A percentile compares a stretch with the other conserved stretches of the same genome.
These are phyloP conservation scores for Yarrowia hollandica DNA, from an alignment of 805 yeast species.

Conservation along the genomic window DNA sequence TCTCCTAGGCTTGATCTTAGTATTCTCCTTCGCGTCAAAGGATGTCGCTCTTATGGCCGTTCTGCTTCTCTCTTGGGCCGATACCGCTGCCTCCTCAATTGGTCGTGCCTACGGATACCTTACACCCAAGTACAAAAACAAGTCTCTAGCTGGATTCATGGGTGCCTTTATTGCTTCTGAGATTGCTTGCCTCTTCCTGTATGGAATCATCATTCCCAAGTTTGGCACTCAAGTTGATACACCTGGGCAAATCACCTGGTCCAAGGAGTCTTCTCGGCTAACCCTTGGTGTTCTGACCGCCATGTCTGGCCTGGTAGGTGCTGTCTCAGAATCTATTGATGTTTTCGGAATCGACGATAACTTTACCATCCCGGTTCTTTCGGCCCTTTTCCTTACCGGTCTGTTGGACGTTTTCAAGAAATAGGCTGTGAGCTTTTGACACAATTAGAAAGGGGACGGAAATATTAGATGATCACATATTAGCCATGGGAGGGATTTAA, in stretches of 20 bases:
- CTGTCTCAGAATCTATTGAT: conserved; percentile 82
- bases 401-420: conserved; percentile 6
- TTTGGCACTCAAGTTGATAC: conserved; percentile 52
- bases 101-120: conserved; percentile 84
- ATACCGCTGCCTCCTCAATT: conserved; percentile 92
- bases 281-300: conserved; percentile 55
- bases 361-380: conserved; percentile 86
- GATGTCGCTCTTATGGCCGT: conserved; percentile 79
- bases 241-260: conserved; percentile 66
- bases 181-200: conserved; percentile 61
- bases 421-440: no score
- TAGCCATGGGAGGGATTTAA: no score
- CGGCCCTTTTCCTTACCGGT: conserved; percentile 59
- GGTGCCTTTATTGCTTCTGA: conserved; percentile 83
- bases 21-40: conserved; percentile 69
- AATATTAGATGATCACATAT: no score
- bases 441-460: no score
- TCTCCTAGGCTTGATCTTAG: conserved; percentile 71
- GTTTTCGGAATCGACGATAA: conserved; percentile 83
- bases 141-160: conserved; percentile 84
- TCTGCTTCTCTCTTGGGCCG: conserved; percentile 90
- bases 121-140: conserved; percentile 74
- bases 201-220: conserved; percentile 69
- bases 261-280: conserved; percentile 58
- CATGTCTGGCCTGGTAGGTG: conserved; percentile 76